phyloP scores from a whole-genome alignment of 2,329 filamentous ascomycete species.

The Sarocladium kiliense region DNA sequence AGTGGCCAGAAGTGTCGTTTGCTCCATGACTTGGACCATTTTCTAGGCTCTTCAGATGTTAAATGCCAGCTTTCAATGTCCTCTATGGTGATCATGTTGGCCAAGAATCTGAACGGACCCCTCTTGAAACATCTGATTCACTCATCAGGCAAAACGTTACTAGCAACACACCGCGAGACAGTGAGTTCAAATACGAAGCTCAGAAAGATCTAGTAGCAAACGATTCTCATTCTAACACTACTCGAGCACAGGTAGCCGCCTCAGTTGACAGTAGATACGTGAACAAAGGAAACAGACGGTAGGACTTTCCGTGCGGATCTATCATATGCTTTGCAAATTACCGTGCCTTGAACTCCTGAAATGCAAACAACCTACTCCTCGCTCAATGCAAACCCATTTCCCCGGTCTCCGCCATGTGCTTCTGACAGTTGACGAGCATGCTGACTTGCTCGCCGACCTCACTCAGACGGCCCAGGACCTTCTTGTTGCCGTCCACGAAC shows the following conservation, averaged over 20 bases:
- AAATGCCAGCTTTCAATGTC: too few relatives aligned
- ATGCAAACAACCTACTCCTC: background rate
- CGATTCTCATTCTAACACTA: too few relatives aligned
- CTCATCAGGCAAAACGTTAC: too few relatives aligned
- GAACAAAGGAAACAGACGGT: background rate
- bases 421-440: slow-evolving; percentile 71
- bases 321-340: background rate
- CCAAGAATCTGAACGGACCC: too few relatives aligned
- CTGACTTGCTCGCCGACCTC: slow-evolving; percentile 77
- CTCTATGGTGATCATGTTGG: too few relatives aligned
- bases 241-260: background rate
- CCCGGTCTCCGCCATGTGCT: slow-evolving; percentile 32
- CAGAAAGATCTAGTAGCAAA: too few relatives aligned
- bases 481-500: slow-evolving; percentile 77
- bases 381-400: slow-evolving; percentile 13
- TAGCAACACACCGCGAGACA: too few relatives aligned
- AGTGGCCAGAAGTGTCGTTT: too few relatives aligned
- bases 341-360: background rate
- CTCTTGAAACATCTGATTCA: too few relatives aligned
- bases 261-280: background rate
- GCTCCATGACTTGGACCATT: too few relatives aligned
- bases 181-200: too few relatives aligned
- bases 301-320: background rate
- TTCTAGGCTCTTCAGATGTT: too few relatives aligned
- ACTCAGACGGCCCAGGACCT: slow-evolving; percentile 69